Evolutionary conservation across 768 basidiomycete genomes (phyloP).

Genomic region (Boletus coccyginus): DNA sequence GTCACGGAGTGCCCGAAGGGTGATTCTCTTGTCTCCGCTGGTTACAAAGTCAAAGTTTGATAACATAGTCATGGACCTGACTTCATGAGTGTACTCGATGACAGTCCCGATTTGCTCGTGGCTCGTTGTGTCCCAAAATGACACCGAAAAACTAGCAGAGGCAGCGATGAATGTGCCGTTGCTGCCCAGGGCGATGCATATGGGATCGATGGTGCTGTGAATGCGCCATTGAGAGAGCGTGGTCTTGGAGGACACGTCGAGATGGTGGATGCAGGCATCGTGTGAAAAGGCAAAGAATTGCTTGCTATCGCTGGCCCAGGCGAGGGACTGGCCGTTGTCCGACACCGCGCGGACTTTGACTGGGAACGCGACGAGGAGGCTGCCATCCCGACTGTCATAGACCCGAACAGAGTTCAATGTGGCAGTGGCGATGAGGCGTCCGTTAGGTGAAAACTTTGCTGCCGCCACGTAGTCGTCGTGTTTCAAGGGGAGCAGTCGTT

Average conservation of each 20-base stretch:
- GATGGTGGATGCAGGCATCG: background rate
- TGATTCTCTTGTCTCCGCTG: background rate
- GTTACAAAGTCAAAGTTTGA: background rate
- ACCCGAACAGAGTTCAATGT: background rate
- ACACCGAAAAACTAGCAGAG: background rate
- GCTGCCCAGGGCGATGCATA: background rate
- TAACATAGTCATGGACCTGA: background rate
- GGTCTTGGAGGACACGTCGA: background rate
- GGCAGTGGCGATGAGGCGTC: too few species aligned
- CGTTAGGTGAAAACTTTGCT: background rate
- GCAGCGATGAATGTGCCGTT: background rate
- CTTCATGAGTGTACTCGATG: background rate
- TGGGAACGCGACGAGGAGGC: background rate
- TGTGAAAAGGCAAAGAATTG: background rate
- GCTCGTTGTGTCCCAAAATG: background rate
- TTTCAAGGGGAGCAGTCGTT: background rate
- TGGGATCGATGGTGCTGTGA: background rate
- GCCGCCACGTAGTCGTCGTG: background rate
- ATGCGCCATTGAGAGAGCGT: background rate
- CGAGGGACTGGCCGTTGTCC: background rate
- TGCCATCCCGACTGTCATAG: background rate
- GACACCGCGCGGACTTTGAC: background rate
- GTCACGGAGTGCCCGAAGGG: background rate
- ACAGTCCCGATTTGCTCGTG: background rate
- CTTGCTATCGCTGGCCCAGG: background rate